A percentile compares a stretch with the other conserved stretches of the same genome.
Conservation (phyloP, 208 protist species). For the Leishmania major region DNA sequence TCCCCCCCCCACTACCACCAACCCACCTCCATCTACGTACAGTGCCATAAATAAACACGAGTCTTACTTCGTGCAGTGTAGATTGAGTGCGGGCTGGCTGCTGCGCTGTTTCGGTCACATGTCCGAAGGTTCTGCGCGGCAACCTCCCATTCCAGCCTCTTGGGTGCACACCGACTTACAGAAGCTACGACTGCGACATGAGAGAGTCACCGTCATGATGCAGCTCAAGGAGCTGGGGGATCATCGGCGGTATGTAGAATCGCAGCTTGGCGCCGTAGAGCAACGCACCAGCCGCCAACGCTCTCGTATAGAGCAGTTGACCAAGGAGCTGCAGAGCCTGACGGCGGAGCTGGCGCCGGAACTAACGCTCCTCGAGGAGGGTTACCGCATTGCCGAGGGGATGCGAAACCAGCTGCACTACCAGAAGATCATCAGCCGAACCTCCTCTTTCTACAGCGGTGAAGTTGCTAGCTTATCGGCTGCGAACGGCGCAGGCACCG, state of each 20-base stretch:
- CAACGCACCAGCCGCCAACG: conserved; percentile 6
- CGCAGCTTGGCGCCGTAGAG: conserved; percentile 15
- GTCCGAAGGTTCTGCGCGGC: background rate
- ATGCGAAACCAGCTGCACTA: conserved; percentile 29
- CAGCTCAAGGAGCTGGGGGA: conserved; percentile 42
- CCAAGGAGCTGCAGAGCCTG: conserved; percentile 19
- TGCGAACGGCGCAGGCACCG: background rate
- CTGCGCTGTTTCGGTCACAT: background rate
- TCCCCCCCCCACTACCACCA: background rate
- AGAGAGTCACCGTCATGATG: background rate
- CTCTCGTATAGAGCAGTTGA: conserved; percentile 20
- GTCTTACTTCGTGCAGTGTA: background rate
- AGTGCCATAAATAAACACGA: background rate
- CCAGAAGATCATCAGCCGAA: conserved; percentile 27
- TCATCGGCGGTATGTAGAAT: conserved; percentile 11
- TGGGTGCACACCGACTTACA: conserved; percentile 80
- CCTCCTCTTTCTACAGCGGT: background rate
- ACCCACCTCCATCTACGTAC: background rate
- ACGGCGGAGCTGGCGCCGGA: conserved; percentile 21
- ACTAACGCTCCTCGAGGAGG: conserved; percentile 8
- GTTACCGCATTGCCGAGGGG: conserved; percentile 19
- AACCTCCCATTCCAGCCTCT: conserved; percentile 8
- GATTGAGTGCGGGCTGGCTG: background rate
- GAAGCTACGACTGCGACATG: conserved; percentile 35
- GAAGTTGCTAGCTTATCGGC: background rate